phyloP scores from a whole-genome alignment of 352 stramenopile species.

The Globisporangium okanoganense region DNA sequence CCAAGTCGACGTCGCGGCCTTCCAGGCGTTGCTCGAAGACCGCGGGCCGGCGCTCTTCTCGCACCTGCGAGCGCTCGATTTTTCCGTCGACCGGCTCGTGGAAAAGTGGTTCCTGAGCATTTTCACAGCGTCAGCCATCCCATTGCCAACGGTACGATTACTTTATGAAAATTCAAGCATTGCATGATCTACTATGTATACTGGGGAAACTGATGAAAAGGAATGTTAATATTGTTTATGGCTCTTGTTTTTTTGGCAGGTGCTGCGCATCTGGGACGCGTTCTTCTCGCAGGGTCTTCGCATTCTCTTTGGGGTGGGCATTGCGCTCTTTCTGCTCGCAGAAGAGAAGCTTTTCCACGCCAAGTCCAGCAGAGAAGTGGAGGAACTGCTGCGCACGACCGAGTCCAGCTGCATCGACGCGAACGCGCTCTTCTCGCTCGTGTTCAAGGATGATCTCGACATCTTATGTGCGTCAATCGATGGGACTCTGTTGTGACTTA shows the following conservation, averaged over 20 bases:
- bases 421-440: conserved; percentile 62
- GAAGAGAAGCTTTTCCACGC: conserved; percentile 68
- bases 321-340: conserved; percentile 60
- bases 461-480: conserved; percentile 49
- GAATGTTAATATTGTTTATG: too few species aligned
- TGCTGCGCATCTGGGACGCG: conserved; percentile 75
- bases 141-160: conserved; percentile 69
- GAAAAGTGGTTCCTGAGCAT: conserved; percentile 77
- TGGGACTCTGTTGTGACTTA: neutral
- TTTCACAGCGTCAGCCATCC: conserved; percentile 63
- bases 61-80: conserved; percentile 47
- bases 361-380: conserved; percentile 43
- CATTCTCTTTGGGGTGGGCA: conserved; percentile 65
- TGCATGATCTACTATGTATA: too few species aligned
- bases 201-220: too few species aligned
- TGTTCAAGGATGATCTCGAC: conserved; percentile 79
- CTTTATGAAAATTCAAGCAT: too few species aligned
- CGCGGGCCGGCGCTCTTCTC: conserved; percentile 45
- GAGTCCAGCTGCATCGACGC: conserved; percentile 68
- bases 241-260: too few species aligned
- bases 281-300: conserved; percentile 73
- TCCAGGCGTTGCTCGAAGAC: conserved; percentile 47
- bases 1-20: conserved; percentile 63
- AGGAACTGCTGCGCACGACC: conserved; percentile 44
- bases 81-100: conserved; percentile 47